Evolutionary conservation across 2,329 filamentous ascomycete species (phyloP), one percentile per base, ranked within the genome.

Genomic region (Delphinella strobiligena): DNA sequence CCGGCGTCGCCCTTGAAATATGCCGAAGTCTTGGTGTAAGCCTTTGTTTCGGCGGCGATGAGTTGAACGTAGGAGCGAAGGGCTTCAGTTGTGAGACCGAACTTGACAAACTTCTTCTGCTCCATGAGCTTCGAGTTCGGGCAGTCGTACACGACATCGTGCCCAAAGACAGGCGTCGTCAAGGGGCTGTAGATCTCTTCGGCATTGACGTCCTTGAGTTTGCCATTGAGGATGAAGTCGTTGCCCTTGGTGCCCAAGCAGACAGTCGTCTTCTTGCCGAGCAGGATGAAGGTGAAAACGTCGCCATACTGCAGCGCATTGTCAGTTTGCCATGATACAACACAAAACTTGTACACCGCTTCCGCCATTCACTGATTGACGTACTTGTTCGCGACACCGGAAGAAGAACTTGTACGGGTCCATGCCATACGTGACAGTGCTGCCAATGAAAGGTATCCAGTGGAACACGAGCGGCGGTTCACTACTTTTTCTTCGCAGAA

Each of bases 101-200:
- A 76, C 61, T 88, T 88, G 76, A 87, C 82, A 55, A 88, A 86
- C 80, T 89, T 91, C 70, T 93, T 93, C 69, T 93, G 86, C 66
- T 93, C 86, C 86, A 93, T 93, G 55, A 93, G 74, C 64, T 93
- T 93, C 43, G 84, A 71, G 59, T 93, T 93, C 31, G 85, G 84
- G 63, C 85, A 91, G 59, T 93, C 86, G 58, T 93, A 93, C 39
- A 93, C 83, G 18, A 93, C 86, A 63, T 88, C 80, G 52, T 76
- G 78, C 49, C 86, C 86, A 56, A 93, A 93, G 3, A 79, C 74
- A 33, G 75, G 75, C 4, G 73, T 77, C 17, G 71, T 75, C 42
- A 94, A 70, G 41, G 83, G 80, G 40, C 75, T 80, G 64, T 93
- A 93, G 47, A 93, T 83, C 54, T 94, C 86, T 63, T 93, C 87